phyloP scores from a whole-genome alignment of 2,329 filamentous ascomycete species.

The Colletotrichum sublineola region DNA sequence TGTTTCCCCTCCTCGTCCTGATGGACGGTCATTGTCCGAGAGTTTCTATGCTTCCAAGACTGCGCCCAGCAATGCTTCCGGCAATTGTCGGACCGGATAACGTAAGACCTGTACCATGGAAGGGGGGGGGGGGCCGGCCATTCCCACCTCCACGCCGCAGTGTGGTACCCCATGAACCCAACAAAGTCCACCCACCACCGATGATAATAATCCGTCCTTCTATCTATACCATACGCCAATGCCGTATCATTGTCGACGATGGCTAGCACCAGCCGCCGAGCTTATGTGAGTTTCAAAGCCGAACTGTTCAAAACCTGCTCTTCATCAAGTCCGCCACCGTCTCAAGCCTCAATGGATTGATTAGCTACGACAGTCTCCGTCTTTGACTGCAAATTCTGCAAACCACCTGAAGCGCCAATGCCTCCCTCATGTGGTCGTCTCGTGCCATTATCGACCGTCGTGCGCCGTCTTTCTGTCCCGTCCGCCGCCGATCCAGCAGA shows the following conservation, averaged over 20 bases:
- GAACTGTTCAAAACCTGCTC: neutral
- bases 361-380: no score
- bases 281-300: neutral
- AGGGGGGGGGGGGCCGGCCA: no score
- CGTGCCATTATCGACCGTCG: neutral
- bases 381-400: neutral
- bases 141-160: neutral
- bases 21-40: slow-evolving; percentile 24
- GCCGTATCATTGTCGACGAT: no score
- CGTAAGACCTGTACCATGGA: no score
- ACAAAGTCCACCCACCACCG: no score
- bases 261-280: neutral
- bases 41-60: slow-evolving; percentile 12
- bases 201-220: no score
- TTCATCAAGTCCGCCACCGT: neutral
- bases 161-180: neutral
- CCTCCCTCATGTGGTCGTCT: neutral
- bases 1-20: neutral
- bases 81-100: slow-evolving; percentile 15
- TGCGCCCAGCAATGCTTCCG: slow-evolving; percentile 13
- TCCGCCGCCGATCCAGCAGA: slow-evolving; percentile 33
- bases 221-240: neutral
- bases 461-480: slow-evolving; percentile 5
- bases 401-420: neutral
- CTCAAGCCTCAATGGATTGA: neutral